phyloP scores from a whole-genome alignment of 768 basidiomycete species.

The Psilocybe sp. region DNA sequence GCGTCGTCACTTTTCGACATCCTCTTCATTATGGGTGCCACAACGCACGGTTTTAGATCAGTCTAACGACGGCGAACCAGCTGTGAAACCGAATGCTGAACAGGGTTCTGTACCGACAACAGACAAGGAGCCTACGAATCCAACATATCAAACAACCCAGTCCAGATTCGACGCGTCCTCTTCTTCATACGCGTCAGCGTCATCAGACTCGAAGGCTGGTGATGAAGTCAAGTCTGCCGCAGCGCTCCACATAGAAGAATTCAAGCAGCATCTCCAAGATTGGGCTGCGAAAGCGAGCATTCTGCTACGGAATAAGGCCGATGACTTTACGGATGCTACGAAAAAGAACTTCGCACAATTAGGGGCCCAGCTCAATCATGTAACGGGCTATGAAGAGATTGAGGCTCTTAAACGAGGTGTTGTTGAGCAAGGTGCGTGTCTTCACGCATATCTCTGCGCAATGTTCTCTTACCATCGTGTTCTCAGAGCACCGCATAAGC shows the following conservation, averaged over 20 bases:
- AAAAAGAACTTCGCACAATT: conserved; percentile 66
- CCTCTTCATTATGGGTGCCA: conserved; percentile 25
- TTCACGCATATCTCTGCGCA: neutral
- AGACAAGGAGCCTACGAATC: neutral
- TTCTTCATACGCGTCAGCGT: neutral
- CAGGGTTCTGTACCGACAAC: neutral
- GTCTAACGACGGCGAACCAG: conserved; percentile 3
- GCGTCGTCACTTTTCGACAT: conserved; percentile 27
- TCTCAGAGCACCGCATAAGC: conserved; percentile 70
- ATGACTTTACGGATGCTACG: conserved; percentile 55
- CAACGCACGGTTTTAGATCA: conserved; percentile 5
- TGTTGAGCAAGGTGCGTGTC: conserved; percentile 70
- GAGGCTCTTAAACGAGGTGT: conserved; percentile 78
- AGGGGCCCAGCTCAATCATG: conserved; percentile 76
- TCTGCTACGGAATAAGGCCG: conserved; percentile 50
- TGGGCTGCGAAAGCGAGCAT: conserved; percentile 48
- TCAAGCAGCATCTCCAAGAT: conserved; percentile 40
- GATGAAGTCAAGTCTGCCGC: conserved; percentile 11
- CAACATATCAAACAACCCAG: too few species aligned
- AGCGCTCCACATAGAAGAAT: conserved; percentile 31
- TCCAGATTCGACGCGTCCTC: neutral
- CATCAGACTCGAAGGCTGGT: neutral
- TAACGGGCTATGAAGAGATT: conserved; percentile 91
- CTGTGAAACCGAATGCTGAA: neutral
- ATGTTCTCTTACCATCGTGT: neutral